Conservation (phyloP, 805 yeast genomes). For the Cyberlindnera japonica region DNA sequence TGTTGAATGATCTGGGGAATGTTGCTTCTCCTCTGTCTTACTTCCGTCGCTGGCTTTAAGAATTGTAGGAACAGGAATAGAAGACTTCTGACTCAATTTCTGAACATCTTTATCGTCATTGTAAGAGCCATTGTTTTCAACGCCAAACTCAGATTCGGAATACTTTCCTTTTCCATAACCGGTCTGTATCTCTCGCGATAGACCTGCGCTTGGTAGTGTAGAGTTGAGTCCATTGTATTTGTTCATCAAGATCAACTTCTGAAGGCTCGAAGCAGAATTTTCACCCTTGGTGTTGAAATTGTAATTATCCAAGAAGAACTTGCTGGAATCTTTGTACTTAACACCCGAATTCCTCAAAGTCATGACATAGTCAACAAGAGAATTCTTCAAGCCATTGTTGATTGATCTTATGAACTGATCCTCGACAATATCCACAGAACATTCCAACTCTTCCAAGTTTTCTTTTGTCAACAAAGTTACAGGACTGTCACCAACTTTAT, state of each 20-base stretch:
- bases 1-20: constrained; percentile 1
- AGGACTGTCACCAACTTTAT: constrained; percentile 44
- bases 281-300: constrained; percentile 9
- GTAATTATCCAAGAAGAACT: constrained; percentile 22
- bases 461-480: constrained; percentile 43
- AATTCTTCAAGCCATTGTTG: constrained; percentile 40
- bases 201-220: not conserved
- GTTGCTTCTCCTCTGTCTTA: not conserved
- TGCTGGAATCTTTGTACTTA: constrained; percentile 18
- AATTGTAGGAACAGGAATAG: not conserved
- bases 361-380: constrained; percentile 41
- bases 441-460: constrained; percentile 47
- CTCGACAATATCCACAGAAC: constrained; percentile 49
- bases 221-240: constrained; percentile 9
- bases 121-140: not conserved
- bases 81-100: too few relatives aligned
- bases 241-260: constrained; percentile 26
- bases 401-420: constrained; percentile 48
- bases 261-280: constrained; percentile 19
- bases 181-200: not conserved
- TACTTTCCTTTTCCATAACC: not conserved
- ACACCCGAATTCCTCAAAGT: constrained; percentile 19
- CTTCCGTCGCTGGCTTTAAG: not conserved
- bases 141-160: not conserved
- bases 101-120: not conserved